Conservation (phyloP, 2,329 filamentous ascomycete species). For the Fusarium clavum region DNA sequence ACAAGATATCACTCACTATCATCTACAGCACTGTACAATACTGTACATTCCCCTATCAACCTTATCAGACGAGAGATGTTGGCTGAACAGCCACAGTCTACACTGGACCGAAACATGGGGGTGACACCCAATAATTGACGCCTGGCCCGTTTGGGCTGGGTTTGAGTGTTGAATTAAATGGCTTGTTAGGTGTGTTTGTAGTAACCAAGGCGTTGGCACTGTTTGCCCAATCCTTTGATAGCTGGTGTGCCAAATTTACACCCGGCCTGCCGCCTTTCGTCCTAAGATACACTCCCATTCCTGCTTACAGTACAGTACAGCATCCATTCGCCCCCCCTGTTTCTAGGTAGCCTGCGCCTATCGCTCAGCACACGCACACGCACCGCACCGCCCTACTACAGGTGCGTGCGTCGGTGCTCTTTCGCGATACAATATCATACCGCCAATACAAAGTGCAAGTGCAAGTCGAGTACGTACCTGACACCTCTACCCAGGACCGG, state of each 20-base stretch:
- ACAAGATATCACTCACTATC: slow-evolving; percentile 7
- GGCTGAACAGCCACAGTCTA: slow-evolving; percentile 15
- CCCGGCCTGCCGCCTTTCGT: background rate
- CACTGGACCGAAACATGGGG: slow-evolving; percentile 24
- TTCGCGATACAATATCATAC: slow-evolving; percentile 8
- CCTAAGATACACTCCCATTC: slow-evolving; percentile 13
- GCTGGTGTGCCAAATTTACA: slow-evolving; percentile 1
- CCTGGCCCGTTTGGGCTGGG: slow-evolving; percentile 30
- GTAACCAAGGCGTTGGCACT: background rate
- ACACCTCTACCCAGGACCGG: background rate
- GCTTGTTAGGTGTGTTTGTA: background rate
- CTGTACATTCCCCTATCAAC: slow-evolving; percentile 35
- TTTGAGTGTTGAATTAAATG: background rate
- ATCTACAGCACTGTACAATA: background rate
- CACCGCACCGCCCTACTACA: slow-evolving; percentile 17
- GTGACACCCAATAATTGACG: background rate
- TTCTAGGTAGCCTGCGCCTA: slow-evolving; percentile 33
- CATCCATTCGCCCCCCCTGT: slow-evolving; percentile 19
- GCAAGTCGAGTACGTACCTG: slow-evolving; percentile 38
- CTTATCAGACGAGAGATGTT: slow-evolving; percentile 37
- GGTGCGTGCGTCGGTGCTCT: slow-evolving; percentile 6
- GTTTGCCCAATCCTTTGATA: background rate
- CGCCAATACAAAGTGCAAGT: slow-evolving; percentile 8
- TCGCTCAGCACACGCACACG: slow-evolving; percentile 36
- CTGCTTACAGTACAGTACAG: slow-evolving; percentile 1